A percentile compares a stretch with the other conserved stretches of the same genome.
Conservation (phyloP, 768 basidiomycete genomes). For the Boletus pseudo-olivaceus region DNA sequence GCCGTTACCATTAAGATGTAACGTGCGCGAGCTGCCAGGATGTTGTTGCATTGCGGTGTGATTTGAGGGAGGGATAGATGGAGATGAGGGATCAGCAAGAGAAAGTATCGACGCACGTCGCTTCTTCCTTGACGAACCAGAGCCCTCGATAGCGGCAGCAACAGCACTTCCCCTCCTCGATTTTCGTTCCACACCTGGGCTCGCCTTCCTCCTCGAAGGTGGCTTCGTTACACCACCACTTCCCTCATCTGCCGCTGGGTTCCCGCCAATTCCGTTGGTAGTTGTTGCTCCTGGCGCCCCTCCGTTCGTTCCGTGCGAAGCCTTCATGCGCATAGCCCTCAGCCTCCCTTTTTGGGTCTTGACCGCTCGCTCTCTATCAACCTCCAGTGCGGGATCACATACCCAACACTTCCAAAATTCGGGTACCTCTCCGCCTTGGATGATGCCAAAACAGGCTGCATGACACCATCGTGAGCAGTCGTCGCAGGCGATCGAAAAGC, state of each 20-base stretch:
- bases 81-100: constrained; percentile 19
- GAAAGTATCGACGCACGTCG: constrained; percentile 37
- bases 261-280: constrained; percentile 17
- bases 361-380: constrained; percentile 48
- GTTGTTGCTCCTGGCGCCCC: constrained; percentile 12
- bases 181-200: constrained; percentile 40
- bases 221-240: constrained; percentile 19
- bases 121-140: constrained; percentile 34
- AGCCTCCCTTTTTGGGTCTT: constrained; percentile 42
- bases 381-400: constrained; percentile 47
- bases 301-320: constrained; percentile 26
- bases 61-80: constrained; percentile 11
- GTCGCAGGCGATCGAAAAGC: constrained; percentile 85
- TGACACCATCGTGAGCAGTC: constrained; percentile 81
- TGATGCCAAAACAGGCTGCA: constrained; percentile 70
- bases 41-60: constrained; percentile 12
- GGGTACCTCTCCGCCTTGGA: constrained; percentile 50
- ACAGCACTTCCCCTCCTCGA: constrained; percentile 34
- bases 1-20: constrained; percentile 8
- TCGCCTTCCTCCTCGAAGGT: constrained; percentile 32
- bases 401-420: constrained; percentile 78
- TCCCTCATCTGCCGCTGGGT: constrained; percentile 17
- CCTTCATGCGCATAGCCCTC: constrained; percentile 28
- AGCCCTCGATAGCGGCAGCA: constrained; percentile 35
- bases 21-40: constrained; percentile 17